These are phyloP conservation scores for Aurifilum marmelostoma DNA, from an alignment of 2,329 filamentous ascomycete species.

Conservation along the genomic window DNA sequence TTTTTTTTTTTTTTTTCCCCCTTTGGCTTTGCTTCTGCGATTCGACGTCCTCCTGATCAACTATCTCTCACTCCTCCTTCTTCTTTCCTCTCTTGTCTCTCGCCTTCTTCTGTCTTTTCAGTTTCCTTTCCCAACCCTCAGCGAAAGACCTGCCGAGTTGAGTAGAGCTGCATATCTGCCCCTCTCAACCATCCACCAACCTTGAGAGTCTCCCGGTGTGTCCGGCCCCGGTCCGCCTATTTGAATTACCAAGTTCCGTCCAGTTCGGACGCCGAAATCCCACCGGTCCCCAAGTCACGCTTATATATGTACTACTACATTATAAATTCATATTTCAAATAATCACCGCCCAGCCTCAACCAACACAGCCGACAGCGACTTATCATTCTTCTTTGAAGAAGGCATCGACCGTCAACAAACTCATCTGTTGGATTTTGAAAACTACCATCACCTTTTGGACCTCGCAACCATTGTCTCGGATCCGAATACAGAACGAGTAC, in stretches of 20 bases:
- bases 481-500: neutral
- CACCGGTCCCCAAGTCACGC: neutral
- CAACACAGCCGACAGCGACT: neutral
- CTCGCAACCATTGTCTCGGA: neutral
- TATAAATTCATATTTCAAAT: neutral
- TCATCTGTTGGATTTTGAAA: too few relatives aligned
- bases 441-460: too few relatives aligned
- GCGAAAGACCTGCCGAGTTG: slow-evolving; percentile 1
- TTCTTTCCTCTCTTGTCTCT: neutral
- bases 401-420: neutral
- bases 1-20: neutral
- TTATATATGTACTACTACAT: neutral
- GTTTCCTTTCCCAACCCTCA: neutral
- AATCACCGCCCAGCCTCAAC: neutral
- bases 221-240: neutral
- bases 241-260: neutral
- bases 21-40: too few relatives aligned
- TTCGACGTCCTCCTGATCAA: too few relatives aligned
- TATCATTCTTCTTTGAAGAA: neutral
- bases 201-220: neutral
- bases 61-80: neutral
- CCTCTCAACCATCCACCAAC: neutral
- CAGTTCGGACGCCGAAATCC: slow-evolving; percentile 16
- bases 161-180: slow-evolving; percentile 3
- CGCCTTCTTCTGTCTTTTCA: too few relatives aligned